phyloP scores from a whole-genome alignment of 2,329 filamentous ascomycete genomes.

The Xylaria arbuscula region DNA sequence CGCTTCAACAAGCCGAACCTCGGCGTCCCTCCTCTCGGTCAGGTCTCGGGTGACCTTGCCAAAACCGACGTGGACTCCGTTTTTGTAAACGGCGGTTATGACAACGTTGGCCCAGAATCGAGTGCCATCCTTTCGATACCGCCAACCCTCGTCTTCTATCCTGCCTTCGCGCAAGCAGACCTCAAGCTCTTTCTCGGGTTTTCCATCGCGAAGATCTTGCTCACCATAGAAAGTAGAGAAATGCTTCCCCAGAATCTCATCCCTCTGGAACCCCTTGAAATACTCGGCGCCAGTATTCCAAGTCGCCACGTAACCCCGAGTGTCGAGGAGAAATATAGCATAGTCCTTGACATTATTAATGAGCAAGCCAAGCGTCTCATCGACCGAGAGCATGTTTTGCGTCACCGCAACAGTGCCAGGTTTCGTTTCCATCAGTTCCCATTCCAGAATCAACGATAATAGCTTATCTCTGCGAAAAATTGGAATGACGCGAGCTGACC shows the following conservation, averaged over 20 bases:
- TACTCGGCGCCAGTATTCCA: constrained; percentile 26
- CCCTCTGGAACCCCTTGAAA: constrained; percentile 19
- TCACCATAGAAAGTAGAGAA: constrained; percentile 29
- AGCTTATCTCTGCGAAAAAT: constrained; percentile 14
- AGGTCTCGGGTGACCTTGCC: constrained; percentile 31
- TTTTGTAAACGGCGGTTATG: constrained; percentile 27
- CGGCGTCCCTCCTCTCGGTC: constrained; percentile 25
- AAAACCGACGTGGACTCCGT: constrained; percentile 29
- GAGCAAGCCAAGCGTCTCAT: constrained; percentile 26
- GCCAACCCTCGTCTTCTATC: constrained; percentile 29
- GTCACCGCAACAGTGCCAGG: constrained; percentile 2
- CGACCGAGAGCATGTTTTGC: constrained; percentile 26
- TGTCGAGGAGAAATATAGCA: constrained; percentile 31
- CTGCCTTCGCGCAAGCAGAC: constrained; percentile 28
- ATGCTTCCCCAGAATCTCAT: constrained; percentile 23
- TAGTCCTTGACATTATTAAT: constrained; percentile 29
- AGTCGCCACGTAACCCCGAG: constrained; percentile 27
- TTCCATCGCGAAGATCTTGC: constrained; percentile 23
- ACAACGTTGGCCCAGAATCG: constrained; percentile 33
- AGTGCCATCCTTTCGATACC: constrained; percentile 27
- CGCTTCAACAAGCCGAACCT: constrained; percentile 22
- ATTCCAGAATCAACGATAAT: constrained; percentile 23
- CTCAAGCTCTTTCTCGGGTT: constrained; percentile 26
- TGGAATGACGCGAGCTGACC: constrained; percentile 28
- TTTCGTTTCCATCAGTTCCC: constrained; percentile 10